Base-by-base conservation (phyloP, 257 asterid species). In the Solanum tacnaense region DNA sequence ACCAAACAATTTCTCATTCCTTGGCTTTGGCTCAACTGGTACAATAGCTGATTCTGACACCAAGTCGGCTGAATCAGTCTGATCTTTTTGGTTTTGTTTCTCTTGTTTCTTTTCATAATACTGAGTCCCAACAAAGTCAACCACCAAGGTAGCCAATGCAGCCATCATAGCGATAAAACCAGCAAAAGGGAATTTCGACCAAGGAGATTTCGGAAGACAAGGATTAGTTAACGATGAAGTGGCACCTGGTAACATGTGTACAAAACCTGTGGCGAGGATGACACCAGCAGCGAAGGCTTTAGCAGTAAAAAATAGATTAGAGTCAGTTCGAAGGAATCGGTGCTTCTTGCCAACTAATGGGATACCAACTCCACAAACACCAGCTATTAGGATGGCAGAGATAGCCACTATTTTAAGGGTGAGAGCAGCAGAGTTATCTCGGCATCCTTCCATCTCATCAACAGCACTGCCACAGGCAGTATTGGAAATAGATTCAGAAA, bases 211-310 rank as follows among this genome's bases (percentile, higher is more conserved):
- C 0, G 98, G 98, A 8, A 97, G 94, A 82, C 99, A 96, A 0
- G 96, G 35, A 87, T 93, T 88, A 0, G 95, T 93, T 70, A 97
- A 89, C 3, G 97, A 89, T 60, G 90, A 76, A 0, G 98, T 96
- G 72, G 95, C 99, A 73, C 95, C 99, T 0, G 99, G 99, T 86
- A 97, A 88, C 94, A 97, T 96, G 93, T 97, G 99, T 72, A 97
- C 99, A 36, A 97, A 96, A 3, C 99, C 99, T 0, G 99, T 97
- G 88, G 99, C 98, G 1, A 97, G 98, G 91, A 97, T 97, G 73
- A 97, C 99, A 20, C 99, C 99, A 12, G 96, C 99, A 7, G 99
- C 99, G 86, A 95, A 96, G 85, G 99, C 96, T 89, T 97, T 97
- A 89, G 98, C 94, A n/a, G 92, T 91, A 6, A 95, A 95, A 73